phyloP scores from a whole-genome alignment of 331 rosid genomes.

The Telfairia occidentalis region DNA sequence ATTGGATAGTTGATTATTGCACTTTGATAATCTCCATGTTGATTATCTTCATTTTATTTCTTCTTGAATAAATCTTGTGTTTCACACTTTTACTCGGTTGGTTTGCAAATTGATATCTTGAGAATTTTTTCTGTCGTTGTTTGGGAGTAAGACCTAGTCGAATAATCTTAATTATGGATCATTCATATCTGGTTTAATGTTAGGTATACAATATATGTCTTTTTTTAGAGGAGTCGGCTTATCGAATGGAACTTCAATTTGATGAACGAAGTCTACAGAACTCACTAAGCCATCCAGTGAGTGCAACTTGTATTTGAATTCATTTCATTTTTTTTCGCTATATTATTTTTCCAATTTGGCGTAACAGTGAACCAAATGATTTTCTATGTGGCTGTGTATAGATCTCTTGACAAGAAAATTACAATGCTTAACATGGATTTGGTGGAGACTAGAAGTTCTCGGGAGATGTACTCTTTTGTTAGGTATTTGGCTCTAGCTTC shows the following conservation, averaged over 20 bases:
- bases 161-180: too few relatives aligned
- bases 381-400: slow-evolving; percentile 36
- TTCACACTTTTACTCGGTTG: too few relatives aligned
- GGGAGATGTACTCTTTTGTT: slow-evolving; percentile 23
- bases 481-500: neutral
- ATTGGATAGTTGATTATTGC: neutral
- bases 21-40: too few relatives aligned
- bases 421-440: slow-evolving; percentile 67
- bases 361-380: neutral
- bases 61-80: too few relatives aligned
- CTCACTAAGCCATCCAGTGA: slow-evolving; percentile 88
- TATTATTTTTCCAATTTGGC: neutral
- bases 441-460: slow-evolving; percentile 67
- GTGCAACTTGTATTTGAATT: slow-evolving; percentile 30
- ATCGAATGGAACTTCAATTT: neutral
- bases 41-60: too few relatives aligned
- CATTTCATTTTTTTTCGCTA: slow-evolving; percentile 6
- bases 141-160: too few relatives aligned
- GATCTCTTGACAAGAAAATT: slow-evolving; percentile 84
- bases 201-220: neutral
- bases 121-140: too few relatives aligned
- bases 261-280: slow-evolving; percentile 39
- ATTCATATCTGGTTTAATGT: neutral
- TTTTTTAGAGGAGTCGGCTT: neutral
- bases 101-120: too few relatives aligned